These are phyloP conservation scores for Biscutella laevigata DNA, from an alignment of 441 rosid species.

Conservation along the genomic window DNA sequence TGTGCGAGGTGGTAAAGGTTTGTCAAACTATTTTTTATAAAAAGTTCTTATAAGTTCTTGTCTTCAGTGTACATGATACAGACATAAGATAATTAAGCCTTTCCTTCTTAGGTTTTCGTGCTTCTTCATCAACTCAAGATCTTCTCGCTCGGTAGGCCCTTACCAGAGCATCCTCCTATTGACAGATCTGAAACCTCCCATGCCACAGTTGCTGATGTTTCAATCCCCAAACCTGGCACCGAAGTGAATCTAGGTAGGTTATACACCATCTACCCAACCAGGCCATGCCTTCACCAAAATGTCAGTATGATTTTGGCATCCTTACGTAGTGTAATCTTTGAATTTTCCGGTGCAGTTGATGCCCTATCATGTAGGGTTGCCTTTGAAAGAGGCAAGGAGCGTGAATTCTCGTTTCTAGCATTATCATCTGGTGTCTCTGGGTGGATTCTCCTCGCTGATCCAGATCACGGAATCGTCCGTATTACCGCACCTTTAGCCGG, in stretches of 20 bases:
- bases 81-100: slow-evolving; percentile 10
- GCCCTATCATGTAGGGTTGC: slow-evolving; percentile 86
- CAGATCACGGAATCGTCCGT: slow-evolving; percentile 59
- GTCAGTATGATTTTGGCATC: too few species aligned
- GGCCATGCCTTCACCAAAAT: too few species aligned
- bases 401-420: slow-evolving; percentile 64
- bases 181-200: slow-evolving; percentile 48
- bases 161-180: slow-evolving; percentile 73
- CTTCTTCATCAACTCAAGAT: slow-evolving; percentile 84
- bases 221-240: slow-evolving; percentile 73
- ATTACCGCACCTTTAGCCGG: slow-evolving; percentile 84
- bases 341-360: slow-evolving; percentile 53
- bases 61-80: slow-evolving; percentile 1
- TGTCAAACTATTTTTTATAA: slow-evolving; percentile 23
- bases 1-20: slow-evolving; percentile 87
- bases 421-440: slow-evolving; percentile 59
- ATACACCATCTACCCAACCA: not conserved
- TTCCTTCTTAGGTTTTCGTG: slow-evolving; percentile 59
- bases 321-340: slow-evolving; percentile 23
- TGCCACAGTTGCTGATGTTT: slow-evolving; percentile 53
- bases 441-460: slow-evolving; percentile 82
- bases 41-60: not conserved
- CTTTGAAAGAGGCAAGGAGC: slow-evolving; percentile 92
- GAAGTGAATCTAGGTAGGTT: slow-evolving; percentile 63
- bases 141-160: slow-evolving; percentile 63